A percentile compares a stretch with the other conserved stretches of the same genome.
Conservation (phyloP, 2,329 filamentous ascomycete species). For the Sporothrix protearum region DNA sequence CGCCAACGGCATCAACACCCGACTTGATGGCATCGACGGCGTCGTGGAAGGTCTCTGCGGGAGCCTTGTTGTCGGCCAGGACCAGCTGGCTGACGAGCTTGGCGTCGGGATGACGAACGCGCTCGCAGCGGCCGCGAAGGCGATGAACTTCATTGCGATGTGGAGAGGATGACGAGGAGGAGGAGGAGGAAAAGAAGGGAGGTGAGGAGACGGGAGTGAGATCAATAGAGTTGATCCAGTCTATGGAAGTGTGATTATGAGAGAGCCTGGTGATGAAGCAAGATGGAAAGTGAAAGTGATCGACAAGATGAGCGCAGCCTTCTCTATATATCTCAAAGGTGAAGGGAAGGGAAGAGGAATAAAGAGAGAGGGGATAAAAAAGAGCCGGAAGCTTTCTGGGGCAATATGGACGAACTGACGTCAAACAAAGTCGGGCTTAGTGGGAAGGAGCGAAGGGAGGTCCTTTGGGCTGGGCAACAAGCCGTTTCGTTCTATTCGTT, state of each 20-base stretch:
- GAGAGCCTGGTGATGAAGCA: not conserved
- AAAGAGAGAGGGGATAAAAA: not conserved
- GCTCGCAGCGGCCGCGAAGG: constrained; percentile 28
- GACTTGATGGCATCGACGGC: constrained; percentile 24
- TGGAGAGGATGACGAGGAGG: not conserved
- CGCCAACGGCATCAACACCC: constrained; percentile 24
- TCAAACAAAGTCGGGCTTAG: not conserved
- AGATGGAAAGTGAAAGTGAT: not conserved
- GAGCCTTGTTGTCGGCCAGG: constrained; percentile 22
- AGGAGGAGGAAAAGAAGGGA: not conserved
- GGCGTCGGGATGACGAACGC: constrained; percentile 30
- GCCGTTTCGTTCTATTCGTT: not conserved
- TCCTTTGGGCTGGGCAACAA: not conserved
- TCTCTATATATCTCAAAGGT: not conserved
- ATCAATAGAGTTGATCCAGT: not conserved
- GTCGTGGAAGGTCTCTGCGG: constrained; percentile 10
- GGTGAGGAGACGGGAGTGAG: not conserved
- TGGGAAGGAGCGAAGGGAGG: not conserved
- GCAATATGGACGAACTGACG: constrained; percentile 6
- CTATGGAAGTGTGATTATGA: not conserved
- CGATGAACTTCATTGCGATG: constrained; percentile 29
- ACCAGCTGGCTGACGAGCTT: constrained; percentile 27
- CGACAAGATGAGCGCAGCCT: not conserved
- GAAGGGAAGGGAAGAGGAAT: not conserved
- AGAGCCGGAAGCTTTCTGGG: not conserved